Conservation (phyloP, 1,284 basidiomycete species). For the Polyporus tsugae region DNA sequence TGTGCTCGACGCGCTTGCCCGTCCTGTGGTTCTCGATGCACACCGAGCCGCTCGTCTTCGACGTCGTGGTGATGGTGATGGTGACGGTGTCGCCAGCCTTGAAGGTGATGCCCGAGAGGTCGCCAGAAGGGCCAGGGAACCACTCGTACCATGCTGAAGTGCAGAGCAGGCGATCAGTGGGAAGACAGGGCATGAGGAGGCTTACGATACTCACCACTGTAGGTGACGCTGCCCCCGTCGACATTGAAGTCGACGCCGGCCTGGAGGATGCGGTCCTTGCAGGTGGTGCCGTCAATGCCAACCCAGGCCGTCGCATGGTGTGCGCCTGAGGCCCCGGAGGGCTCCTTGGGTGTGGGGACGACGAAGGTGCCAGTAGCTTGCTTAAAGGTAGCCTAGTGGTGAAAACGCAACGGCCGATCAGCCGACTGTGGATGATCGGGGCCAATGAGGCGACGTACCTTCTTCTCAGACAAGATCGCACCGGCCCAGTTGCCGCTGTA, state of each 20-base stretch:
- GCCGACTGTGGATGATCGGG: neutral
- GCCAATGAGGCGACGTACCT: conserved; percentile 24
- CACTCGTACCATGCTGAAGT: conserved; percentile 48
- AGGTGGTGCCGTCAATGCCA: no score
- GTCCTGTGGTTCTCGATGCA: conserved; percentile 42
- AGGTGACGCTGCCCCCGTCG: conserved; percentile 33
- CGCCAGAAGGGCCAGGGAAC: conserved; percentile 45
- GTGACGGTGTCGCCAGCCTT: conserved; percentile 41
- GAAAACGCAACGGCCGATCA: neutral
- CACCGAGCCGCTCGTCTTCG: conserved; percentile 40
- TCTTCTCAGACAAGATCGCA: conserved; percentile 30
- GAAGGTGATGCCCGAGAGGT: conserved; percentile 44
- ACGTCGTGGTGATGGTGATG: conserved; percentile 41
- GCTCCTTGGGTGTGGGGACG: conserved; percentile 38
- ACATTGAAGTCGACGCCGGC: conserved; percentile 43
- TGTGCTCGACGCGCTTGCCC: conserved; percentile 40
- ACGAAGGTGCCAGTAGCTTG: conserved; percentile 43
- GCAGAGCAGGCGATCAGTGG: neutral
- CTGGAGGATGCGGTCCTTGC: neutral
- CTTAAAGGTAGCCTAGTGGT: conserved; percentile 37
- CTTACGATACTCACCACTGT: conserved; percentile 33
- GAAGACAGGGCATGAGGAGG: no score
- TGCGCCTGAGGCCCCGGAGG: conserved; percentile 25
- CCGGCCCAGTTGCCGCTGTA: conserved; percentile 41
- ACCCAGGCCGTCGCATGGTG: no score